A percentile compares a stretch with the other conserved stretches of the same genome.
These are phyloP conservation scores for Camelina neglecta DNA, from an alignment of 345 rosid genomes.

Conservation along the genomic window DNA sequence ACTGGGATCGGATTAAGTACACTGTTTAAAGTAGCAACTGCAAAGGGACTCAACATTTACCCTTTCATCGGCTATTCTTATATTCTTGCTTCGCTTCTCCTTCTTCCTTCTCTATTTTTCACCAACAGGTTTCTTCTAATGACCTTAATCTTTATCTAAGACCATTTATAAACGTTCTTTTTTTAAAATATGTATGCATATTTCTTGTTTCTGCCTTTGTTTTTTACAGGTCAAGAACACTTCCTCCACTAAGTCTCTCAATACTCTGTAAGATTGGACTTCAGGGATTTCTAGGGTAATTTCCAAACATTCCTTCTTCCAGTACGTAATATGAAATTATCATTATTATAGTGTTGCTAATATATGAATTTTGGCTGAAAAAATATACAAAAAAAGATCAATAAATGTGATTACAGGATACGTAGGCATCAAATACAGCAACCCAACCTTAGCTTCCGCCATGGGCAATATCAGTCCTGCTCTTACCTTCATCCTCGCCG, in stretches of 20 bases:
- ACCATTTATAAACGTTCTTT: neutral
- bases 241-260: constrained; percentile 40
- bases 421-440: constrained; percentile 71
- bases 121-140: constrained; percentile 57
- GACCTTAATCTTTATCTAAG: neutral
- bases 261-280: constrained; percentile 43
- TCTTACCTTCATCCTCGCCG: constrained; percentile 80
- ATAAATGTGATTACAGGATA: constrained; percentile 66
- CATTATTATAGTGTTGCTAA: neutral
- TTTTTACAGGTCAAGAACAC: constrained; percentile 33
- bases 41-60: constrained; percentile 65
- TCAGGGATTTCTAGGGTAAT: constrained; percentile 50
- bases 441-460: constrained; percentile 82
- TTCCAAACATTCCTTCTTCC: constrained; percentile 60
- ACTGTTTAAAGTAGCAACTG: constrained; percentile 78
- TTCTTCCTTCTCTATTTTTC: constrained; percentile 74
- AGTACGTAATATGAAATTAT: neutral
- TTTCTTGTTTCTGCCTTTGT: neutral
- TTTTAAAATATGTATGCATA: neutral
- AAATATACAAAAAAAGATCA: constrained; percentile 46
- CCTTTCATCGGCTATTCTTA: constrained; percentile 73
- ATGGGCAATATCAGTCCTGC: constrained; percentile 89
- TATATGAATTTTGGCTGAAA: neutral
- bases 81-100: constrained; percentile 71
- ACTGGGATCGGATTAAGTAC: constrained; percentile 64